These are phyloP conservation scores for Eucalyptus victrix DNA, from an alignment of 345 rosid genomes.

Conservation along the genomic window DNA sequence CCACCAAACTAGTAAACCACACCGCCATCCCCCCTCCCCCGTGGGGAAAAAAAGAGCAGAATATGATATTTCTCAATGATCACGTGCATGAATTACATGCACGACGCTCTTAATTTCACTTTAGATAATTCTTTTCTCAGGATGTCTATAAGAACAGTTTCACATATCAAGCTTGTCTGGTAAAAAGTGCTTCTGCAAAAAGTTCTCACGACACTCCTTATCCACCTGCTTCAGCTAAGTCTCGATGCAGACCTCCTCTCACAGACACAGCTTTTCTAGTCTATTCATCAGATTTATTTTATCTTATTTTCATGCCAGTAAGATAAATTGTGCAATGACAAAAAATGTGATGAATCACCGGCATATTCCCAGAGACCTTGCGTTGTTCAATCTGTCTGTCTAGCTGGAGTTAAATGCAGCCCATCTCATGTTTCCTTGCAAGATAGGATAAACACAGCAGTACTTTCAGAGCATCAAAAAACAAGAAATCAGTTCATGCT, in stretches of 20 bases:
- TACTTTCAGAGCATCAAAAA: neutral
- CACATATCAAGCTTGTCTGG: neutral
- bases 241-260: neutral
- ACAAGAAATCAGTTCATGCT: neutral
- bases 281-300: neutral
- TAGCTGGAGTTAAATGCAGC: neutral
- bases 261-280: neutral
- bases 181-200: neutral
- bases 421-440: neutral
- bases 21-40: neutral
- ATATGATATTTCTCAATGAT: neutral
- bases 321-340: neutral
- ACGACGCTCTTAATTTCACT: neutral
- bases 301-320: neutral
- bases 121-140: neutral
- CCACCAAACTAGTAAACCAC: neutral
- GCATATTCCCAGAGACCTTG: neutral
- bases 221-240: neutral
- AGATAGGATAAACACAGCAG: neutral
- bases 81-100: neutral
- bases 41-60: neutral
- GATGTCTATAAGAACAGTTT: neutral
- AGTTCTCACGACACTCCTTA: neutral
- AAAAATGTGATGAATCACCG: neutral
- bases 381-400: neutral